Evolutionary conservation across 768 basidiomycete genomes (phyloP).

Genomic region (Boletus subcaerulescens): DNA sequence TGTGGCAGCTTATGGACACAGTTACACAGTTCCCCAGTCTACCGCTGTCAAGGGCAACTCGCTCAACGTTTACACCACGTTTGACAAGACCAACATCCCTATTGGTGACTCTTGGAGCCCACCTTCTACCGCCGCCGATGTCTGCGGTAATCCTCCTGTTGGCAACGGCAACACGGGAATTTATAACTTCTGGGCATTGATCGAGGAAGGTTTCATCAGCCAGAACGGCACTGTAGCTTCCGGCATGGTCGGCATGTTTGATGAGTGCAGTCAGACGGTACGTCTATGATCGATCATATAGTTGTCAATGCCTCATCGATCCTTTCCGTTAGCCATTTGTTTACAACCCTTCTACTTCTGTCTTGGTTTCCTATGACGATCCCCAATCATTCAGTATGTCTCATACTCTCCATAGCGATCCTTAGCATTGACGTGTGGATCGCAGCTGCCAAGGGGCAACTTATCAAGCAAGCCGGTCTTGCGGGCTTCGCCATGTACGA

Average conservation of each 20-base stretch:
- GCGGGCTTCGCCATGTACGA: constrained; percentile 47
- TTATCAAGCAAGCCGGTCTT: constrained; percentile 34
- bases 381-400: constrained; percentile 51
- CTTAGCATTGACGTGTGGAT: neutral
- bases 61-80: constrained; percentile 52
- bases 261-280: constrained; percentile 75
- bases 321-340: constrained; percentile 53
- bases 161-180: constrained; percentile 47
- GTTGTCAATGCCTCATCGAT: constrained; percentile 1
- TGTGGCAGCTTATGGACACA: constrained; percentile 81
- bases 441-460: constrained; percentile 42
- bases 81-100: constrained; percentile 42
- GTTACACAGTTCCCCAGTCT: constrained; percentile 43
- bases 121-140: constrained; percentile 42
- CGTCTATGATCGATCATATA: constrained; percentile 16
- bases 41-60: constrained; percentile 17
- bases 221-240: constrained; percentile 44
- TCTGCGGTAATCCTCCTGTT: constrained; percentile 54
- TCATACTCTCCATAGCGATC: neutral
- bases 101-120: constrained; percentile 59
- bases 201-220: constrained; percentile 53
- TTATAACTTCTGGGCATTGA: constrained; percentile 63
- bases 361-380: constrained; percentile 68
- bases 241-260: constrained; percentile 53
- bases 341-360: constrained; percentile 50